These are phyloP conservation scores for Alternaria sp. DNA, from an alignment of 2,329 filamentous ascomycete genomes.

Conservation along the genomic window DNA sequence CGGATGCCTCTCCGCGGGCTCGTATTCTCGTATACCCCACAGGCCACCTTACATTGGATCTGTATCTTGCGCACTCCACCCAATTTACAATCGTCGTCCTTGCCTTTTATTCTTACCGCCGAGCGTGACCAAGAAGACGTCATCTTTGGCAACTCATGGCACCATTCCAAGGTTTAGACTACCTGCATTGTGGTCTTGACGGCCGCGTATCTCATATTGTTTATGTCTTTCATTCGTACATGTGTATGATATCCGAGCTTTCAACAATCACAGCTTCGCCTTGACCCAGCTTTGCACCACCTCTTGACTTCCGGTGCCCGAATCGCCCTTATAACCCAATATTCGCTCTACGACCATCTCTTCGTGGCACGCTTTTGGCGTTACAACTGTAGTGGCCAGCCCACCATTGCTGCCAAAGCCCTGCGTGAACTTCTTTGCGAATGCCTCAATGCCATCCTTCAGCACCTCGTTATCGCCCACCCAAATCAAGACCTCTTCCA, in stretches of 20 bases:
- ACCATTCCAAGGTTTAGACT: not conserved
- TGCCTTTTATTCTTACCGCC: not conserved
- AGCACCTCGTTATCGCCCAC: constrained; percentile 64
- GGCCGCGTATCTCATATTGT: not conserved
- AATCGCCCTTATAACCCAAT: constrained; percentile 48
- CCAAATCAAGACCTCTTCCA: constrained; percentile 60
- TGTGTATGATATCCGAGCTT: not conserved
- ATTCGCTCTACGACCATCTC: constrained; percentile 52
- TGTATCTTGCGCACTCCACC: not conserved
- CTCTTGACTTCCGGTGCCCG: constrained; percentile 43
- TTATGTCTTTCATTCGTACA: not conserved
- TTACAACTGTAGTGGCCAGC: constrained; percentile 44
- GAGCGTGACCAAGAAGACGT: not conserved
- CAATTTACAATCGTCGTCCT: not conserved
- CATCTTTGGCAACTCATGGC: not conserved
- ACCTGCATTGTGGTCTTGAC: not conserved
- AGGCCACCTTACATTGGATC: not conserved
- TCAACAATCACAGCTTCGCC: constrained; percentile 37
- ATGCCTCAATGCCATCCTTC: constrained; percentile 61
- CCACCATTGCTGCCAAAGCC: constrained; percentile 43
- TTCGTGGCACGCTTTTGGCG: constrained; percentile 49
- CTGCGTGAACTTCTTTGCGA: constrained; percentile 56
- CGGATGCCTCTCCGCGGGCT: not conserved
- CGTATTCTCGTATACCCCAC: not conserved
- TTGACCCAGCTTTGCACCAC: constrained; percentile 50